Conservation (phyloP, 345 rosid genomes). For the Cochlearia excelsa region DNA sequence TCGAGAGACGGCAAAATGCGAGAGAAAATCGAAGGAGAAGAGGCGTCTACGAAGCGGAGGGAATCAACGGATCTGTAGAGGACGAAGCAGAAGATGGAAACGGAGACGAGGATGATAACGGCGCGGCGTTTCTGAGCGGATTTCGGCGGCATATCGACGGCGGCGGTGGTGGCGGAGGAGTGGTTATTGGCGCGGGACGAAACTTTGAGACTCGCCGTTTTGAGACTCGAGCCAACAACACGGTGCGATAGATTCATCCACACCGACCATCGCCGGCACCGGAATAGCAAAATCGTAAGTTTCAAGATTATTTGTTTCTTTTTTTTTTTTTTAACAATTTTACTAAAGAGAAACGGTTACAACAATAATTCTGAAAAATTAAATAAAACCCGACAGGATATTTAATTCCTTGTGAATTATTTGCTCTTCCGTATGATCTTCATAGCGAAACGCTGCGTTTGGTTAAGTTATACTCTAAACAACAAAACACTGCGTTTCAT, state of each 20-base stretch:
- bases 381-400: no score
- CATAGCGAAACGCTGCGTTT: no score
- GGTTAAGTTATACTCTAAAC: no score
- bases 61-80: conserved; percentile 36
- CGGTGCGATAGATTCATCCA: conserved; percentile 30
- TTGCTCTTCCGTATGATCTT: no score
- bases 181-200: conserved; percentile 14
- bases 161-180: neutral
- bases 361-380: no score
- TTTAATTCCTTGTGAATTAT: no score
- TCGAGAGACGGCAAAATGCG: conserved; percentile 13
- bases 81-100: conserved; percentile 35
- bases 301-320: no score
- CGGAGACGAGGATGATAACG: conserved; percentile 22
- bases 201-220: conserved; percentile 10
- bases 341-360: no score
- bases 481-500: no score
- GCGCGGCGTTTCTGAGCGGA: conserved; percentile 30
- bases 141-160: conserved; percentile 18
- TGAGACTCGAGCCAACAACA: conserved; percentile 17
- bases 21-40: conserved; percentile 30
- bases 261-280: conserved; percentile 19
- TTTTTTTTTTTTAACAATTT: no score
- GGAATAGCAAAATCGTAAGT: no score
- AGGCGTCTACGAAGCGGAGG: neutral